These are phyloP conservation scores for Corylus heterophylla DNA, from an alignment of 306 rosid genomes.

Conservation along the genomic window DNA sequence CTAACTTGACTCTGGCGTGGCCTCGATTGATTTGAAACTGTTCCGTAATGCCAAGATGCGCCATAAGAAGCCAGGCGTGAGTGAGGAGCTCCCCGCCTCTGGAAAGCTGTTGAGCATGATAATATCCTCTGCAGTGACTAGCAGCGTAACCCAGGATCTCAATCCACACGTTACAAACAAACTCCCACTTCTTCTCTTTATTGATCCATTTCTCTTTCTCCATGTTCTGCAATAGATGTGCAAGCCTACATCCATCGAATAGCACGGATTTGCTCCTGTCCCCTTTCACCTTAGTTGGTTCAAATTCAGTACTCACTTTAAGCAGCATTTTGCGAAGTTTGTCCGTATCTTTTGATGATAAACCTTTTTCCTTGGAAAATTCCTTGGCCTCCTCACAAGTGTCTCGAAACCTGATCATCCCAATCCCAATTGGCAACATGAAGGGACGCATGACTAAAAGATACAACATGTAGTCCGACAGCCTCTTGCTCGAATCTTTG, in stretches of 20 bases:
- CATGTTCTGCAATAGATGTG: neutral
- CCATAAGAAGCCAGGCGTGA: constrained; percentile 22
- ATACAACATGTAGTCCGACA: constrained; percentile 4
- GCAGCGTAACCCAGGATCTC: constrained; percentile 20
- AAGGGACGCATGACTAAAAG: constrained; percentile 1
- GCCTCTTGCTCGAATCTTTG: neutral
- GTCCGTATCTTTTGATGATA: neutral
- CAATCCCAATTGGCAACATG: constrained; percentile 11
- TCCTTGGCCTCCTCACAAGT: constrained; percentile 4
- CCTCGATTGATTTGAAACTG: constrained; percentile 19
- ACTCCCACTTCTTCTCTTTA: constrained; percentile 3
- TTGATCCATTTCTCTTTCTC: too few species aligned
- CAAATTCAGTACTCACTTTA: neutral
- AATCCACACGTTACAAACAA: constrained; percentile 6
- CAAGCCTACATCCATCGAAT: constrained; percentile 10
- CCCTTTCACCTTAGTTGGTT: neutral
- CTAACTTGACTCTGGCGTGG: neutral
- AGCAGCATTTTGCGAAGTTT: neutral
- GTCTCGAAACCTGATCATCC: neutral
- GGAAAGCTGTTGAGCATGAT: constrained; percentile 24
- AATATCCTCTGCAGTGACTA: neutral
- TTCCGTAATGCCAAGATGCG: constrained; percentile 19
- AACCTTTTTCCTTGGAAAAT: neutral
- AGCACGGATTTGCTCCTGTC: constrained; percentile 4
- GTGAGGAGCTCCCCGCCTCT: constrained; percentile 24